A percentile compares a stretch with the other conserved stretches of the same genome.
Evolutionary conservation across 257 asterid species (phyloP).

Genomic region (Plantago major): DNA sequence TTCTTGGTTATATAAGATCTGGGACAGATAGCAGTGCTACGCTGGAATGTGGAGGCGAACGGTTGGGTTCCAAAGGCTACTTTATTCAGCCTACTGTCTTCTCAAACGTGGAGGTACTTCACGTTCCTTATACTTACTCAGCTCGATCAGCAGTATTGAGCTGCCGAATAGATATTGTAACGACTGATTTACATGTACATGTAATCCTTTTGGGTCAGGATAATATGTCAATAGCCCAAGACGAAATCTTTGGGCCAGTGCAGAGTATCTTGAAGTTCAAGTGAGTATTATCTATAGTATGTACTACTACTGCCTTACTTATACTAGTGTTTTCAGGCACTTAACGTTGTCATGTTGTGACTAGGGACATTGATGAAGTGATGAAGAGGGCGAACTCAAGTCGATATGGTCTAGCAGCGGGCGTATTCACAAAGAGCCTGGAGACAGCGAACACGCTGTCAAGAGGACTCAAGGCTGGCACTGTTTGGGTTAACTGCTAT

Average conservation of each 20-base stretch:
- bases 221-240: constrained; percentile 65
- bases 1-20: constrained; percentile 58
- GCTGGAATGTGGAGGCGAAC: constrained; percentile 72
- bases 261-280: constrained; percentile 70
- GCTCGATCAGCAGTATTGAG: background rate
- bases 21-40: constrained; percentile 57
- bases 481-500: constrained; percentile 73
- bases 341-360: background rate
- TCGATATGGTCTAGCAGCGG: constrained; percentile 75
- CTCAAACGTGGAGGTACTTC: constrained; percentile 65
- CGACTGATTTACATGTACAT: background rate
- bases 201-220: constrained; percentile 34
- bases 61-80: constrained; percentile 63
- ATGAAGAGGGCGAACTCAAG: constrained; percentile 59
- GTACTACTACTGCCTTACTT: background rate
- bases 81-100: constrained; percentile 74
- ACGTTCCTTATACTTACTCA: background rate
- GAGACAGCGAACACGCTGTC: constrained; percentile 69
- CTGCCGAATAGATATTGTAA: background rate
- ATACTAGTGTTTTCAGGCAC: background rate
- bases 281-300: constrained; percentile 36
- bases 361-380: constrained; percentile 64
- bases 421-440: constrained; percentile 51
- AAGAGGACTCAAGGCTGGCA: constrained; percentile 64
- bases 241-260: constrained; percentile 82